These are phyloP conservation scores for Gremmenia infestans DNA, from an alignment of 2,329 filamentous ascomycete species.

Conservation along the genomic window DNA sequence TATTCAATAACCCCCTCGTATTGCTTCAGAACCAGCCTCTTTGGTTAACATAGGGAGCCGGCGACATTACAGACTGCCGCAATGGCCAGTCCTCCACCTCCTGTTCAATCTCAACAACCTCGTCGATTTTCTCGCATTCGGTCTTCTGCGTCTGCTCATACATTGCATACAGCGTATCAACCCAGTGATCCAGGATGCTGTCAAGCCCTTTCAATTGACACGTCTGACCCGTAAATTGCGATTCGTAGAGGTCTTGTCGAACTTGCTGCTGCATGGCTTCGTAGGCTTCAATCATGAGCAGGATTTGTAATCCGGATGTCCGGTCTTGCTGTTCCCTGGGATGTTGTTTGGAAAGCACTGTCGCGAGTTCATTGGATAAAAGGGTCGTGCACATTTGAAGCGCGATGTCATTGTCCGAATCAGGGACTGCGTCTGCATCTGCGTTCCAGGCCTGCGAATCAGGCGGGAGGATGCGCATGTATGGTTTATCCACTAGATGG, in stretches of 20 bases:
- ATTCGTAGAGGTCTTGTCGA: slow-evolving; percentile 12
- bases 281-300: slow-evolving; percentile 31
- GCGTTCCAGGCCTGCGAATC: not conserved
- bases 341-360: slow-evolving; percentile 18
- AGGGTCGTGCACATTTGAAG: slow-evolving; percentile 28
- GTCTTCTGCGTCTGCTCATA: slow-evolving; percentile 21
- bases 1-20: no score
- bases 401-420: slow-evolving; percentile 19
- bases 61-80: slow-evolving; percentile 6
- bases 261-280: slow-evolving; percentile 24
- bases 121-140: not conserved
- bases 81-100: slow-evolving; percentile 15
- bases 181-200: slow-evolving; percentile 25
- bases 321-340: slow-evolving; percentile 11
- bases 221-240: slow-evolving; percentile 7
- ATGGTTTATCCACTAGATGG: not conserved
- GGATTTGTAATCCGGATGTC: slow-evolving; percentile 26
- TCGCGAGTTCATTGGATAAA: slow-evolving; percentile 24
- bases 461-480: not conserved
- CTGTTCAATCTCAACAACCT: not conserved
- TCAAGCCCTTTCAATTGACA: slow-evolving; percentile 18
- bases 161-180: slow-evolving; percentile 26
- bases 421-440: not conserved
- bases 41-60: no score
- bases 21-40: no score